phyloP scores from a whole-genome alignment of 2,329 filamentous ascomycete genomes.

The Fusarium cicatricum region DNA sequence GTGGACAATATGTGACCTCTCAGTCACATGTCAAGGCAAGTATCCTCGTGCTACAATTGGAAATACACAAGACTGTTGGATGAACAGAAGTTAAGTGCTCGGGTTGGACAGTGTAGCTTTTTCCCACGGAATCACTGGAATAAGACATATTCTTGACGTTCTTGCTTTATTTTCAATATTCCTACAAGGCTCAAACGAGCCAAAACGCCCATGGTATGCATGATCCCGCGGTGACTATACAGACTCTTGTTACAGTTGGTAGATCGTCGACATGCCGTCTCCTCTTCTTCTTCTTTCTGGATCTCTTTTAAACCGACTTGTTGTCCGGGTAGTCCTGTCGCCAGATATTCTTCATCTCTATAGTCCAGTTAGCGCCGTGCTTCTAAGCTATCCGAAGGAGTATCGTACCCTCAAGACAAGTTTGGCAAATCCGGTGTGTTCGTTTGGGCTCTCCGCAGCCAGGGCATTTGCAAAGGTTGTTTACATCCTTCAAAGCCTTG shows the following conservation, averaged over 20 bases:
- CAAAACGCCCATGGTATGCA: slow-evolving; percentile 49
- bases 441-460: slow-evolving; percentile 89
- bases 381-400: neutral
- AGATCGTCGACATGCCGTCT: slow-evolving; percentile 30
- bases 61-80: too few species aligned
- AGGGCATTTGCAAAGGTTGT: slow-evolving; percentile 85
- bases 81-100: too few species aligned
- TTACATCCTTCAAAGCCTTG: slow-evolving; percentile 92
- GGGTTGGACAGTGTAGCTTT: too few species aligned
- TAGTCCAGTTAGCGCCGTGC: slow-evolving; percentile 12
- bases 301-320: slow-evolving; percentile 42
- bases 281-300: slow-evolving; percentile 9
- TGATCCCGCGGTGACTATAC: slow-evolving; percentile 44
- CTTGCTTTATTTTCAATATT: slow-evolving; percentile 36
- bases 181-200: slow-evolving; percentile 44
- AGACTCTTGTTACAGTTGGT: slow-evolving; percentile 42
- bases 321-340: slow-evolving; percentile 49
- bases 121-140: neutral
- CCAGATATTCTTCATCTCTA: slow-evolving; percentile 59
- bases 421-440: slow-evolving; percentile 86
- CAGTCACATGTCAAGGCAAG: too few species aligned
- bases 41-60: too few species aligned
- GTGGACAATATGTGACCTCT: too few species aligned
- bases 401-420: slow-evolving; percentile 78
- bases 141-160: neutral